Evolutionary conservation across 202 grass and related monocot genomes (phyloP).

Genomic region (Cymbopogon flexuosus): DNA sequence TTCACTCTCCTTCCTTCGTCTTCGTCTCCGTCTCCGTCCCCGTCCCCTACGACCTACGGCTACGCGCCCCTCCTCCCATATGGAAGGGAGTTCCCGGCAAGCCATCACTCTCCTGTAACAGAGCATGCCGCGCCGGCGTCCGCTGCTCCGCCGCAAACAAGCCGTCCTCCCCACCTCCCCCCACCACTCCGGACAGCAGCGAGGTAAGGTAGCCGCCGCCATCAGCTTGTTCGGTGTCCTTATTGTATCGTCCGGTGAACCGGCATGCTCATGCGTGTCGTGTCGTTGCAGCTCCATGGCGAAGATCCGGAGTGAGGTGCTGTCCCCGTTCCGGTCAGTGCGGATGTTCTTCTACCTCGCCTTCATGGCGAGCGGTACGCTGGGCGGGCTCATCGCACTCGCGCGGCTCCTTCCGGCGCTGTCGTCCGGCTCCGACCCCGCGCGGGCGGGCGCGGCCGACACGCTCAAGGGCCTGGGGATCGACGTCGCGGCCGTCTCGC

Average conservation of each 20-base stretch:
- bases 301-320: slow-evolving; percentile 86
- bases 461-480: slow-evolving; percentile 72
- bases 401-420: slow-evolving; percentile 59
- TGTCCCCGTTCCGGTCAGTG: slow-evolving; percentile 73
- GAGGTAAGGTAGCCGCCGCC: slow-evolving; percentile 54
- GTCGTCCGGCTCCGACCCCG: slow-evolving; percentile 17
- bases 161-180: slow-evolving; percentile 23
- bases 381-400: slow-evolving; percentile 68
- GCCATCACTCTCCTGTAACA: neutral
- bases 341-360: slow-evolving; percentile 99
- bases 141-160: slow-evolving; percentile 64
- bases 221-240: neutral
- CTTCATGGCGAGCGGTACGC: slow-evolving; percentile 67
- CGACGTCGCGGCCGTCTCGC: slow-evolving; percentile 60
- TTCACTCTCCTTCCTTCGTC: neutral
- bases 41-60: neutral
- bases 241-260: neutral
- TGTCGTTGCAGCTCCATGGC: slow-evolving; percentile 51
- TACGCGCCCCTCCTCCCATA: neutral
- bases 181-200: slow-evolving; percentile 30
- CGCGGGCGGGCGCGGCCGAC: slow-evolving; percentile 32
- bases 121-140: slow-evolving; percentile 24
- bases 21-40: neutral
- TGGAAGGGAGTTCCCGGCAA: neutral
- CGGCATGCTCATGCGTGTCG: neutral